Conservation (phyloP, 1,284 basidiomycete species). For the Leucoagaricus sp. region DNA sequence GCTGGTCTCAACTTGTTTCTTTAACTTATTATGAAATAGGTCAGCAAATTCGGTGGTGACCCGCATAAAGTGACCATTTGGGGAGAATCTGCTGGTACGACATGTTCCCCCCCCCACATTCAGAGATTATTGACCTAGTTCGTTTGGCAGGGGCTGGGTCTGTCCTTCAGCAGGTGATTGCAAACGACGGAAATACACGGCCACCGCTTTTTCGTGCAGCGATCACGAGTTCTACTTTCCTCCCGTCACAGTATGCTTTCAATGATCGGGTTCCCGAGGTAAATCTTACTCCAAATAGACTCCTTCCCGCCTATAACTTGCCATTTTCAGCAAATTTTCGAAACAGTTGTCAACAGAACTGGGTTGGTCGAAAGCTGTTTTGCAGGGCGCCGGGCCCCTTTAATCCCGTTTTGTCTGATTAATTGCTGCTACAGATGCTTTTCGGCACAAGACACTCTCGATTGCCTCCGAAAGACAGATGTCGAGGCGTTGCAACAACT, state of each 20-base stretch:
- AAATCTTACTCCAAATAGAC: background rate
- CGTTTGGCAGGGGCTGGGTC: slow-evolving; percentile 34
- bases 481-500: slow-evolving; percentile 30
- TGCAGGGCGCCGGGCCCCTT: too few species aligned
- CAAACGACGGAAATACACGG: slow-evolving; percentile 34
- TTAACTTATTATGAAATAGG: slow-evolving; percentile 18
- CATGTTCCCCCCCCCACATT: too few species aligned
- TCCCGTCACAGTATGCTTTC: slow-evolving; percentile 48
- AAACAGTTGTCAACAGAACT: slow-evolving; percentile 29
- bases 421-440: slow-evolving; percentile 33
- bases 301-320: background rate
- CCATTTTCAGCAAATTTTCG: slow-evolving; percentile 32
- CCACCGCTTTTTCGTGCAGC: slow-evolving; percentile 46
- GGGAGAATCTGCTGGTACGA: slow-evolving; percentile 35
- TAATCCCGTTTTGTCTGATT: background rate
- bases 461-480: slow-evolving; percentile 36
- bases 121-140: too few species aligned
- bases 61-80: slow-evolving; percentile 32
- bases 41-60: slow-evolving; percentile 32
- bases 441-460: slow-evolving; percentile 29
- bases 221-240: slow-evolving; percentile 45
- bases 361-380: slow-evolving; percentile 26
- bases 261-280: slow-evolving; percentile 47
- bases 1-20: background rate
- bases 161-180: slow-evolving; percentile 39